A percentile compares a stretch with the other conserved stretches of the same genome.
phyloP scores from a whole-genome alignment of 1,284 basidiomycete species.

The Phenoliferia sp. region DNA sequence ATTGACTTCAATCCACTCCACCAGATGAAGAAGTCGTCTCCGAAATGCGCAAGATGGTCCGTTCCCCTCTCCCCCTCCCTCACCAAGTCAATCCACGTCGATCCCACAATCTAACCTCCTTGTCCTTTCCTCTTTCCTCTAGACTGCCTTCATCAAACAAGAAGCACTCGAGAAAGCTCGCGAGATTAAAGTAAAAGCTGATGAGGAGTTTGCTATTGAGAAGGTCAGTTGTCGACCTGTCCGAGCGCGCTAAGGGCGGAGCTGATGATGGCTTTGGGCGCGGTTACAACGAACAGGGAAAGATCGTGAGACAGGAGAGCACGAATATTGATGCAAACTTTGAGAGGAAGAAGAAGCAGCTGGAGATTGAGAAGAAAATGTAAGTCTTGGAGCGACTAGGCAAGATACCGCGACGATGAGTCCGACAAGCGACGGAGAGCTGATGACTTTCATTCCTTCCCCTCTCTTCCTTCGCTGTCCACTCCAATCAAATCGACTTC shows the following conservation, averaged over 20 bases:
- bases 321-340: conserved; percentile 84
- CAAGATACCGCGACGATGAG: neutral
- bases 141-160: conserved; percentile 53
- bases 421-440: neutral
- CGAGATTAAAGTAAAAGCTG: conserved; percentile 93
- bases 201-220: conserved; percentile 95
- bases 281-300: conserved; percentile 62
- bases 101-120: no score
- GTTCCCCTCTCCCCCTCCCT: conserved; percentile 31
- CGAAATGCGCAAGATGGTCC: conserved; percentile 99
- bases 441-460: neutral
- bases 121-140: neutral
- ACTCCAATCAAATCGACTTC: neutral
- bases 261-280: neutral
- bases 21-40: conserved; percentile 90
- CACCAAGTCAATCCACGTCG: no score
- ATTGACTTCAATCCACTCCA: neutral
- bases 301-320: conserved; percentile 90
- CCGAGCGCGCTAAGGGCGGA: neutral
- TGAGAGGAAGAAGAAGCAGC: conserved; percentile 90
- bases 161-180: conserved; percentile 92
- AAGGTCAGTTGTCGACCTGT: conserved; percentile 56
- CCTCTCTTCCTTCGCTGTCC: neutral
- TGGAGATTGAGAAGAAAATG: conserved; percentile 92
- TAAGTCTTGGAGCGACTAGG: conserved; percentile 45